phyloP scores from a whole-genome alignment of 306 rosid genomes.

The Casuarina equisetifolia region DNA sequence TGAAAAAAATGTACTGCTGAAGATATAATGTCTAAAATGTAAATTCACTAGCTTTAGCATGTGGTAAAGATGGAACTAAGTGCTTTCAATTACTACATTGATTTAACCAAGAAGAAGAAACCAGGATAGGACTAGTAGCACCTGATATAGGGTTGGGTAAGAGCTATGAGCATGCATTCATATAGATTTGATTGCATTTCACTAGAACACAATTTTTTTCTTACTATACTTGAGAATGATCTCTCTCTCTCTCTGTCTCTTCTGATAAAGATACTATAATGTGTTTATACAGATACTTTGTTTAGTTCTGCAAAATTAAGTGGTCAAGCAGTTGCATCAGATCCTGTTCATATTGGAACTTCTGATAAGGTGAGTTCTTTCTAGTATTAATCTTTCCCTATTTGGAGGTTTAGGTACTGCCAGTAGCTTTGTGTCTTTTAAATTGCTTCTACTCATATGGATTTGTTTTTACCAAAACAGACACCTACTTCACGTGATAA shows the following conservation, averaged over 20 bases:
- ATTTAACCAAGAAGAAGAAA: background rate
- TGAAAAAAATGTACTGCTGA: background rate
- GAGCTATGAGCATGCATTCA: background rate
- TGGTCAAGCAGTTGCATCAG: constrained; percentile 39
- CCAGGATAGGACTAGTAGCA: background rate
- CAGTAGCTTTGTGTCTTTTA: constrained; percentile 5
- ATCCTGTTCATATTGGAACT: constrained; percentile 32
- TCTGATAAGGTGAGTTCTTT: constrained; percentile 45
- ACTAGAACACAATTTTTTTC: background rate
- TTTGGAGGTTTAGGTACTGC: constrained; percentile 15
- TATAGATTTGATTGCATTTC: background rate
- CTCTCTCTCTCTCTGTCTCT: constrained; percentile 25
- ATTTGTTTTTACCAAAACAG: constrained; percentile 28
- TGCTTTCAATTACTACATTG: background rate
- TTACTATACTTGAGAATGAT: background rate
- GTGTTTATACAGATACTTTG: constrained; percentile 40
- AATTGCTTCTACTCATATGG: constrained; percentile 14
- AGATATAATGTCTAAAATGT: background rate
- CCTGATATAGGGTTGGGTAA: constrained; percentile 2
- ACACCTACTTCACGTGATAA: constrained; percentile 33
- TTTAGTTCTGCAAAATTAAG: constrained; percentile 41
- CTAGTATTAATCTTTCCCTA: constrained; percentile 19
- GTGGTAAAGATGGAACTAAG: background rate
- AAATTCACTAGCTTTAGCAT: background rate
- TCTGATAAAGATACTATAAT: constrained; percentile 25